Base-by-base conservation (phyloP, 2,329 filamentous ascomycete species). In the Cytospora mali region DNA sequence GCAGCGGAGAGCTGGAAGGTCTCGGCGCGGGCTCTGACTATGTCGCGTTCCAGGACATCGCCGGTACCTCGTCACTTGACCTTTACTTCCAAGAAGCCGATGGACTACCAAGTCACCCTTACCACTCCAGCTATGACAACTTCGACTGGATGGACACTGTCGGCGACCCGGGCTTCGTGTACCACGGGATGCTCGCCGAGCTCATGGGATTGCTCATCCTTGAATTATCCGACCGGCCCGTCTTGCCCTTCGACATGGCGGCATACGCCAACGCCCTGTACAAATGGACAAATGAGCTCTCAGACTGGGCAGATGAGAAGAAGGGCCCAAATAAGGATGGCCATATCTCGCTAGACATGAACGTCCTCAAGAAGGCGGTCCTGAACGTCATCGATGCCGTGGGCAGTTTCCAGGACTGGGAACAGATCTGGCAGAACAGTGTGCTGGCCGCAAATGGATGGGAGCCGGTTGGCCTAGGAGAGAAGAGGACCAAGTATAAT, bases 41-140 rank as follows among this genome's bases (percentile, higher is more conserved):
- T 70, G 90, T 93, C 3, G 87, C 93, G 2, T 99, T 98, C 75
- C 94, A 96, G 75, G 86, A 94, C 72, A 91, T 98, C 56, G 92
- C 92, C 0, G 95, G 95, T 58, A 93, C 88, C 9, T 94, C 92
- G 51, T 93, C 91, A 13, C 81, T 99, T 61, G 93, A 98, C 73
- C 85, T 99, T 67, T 84, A 86, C 29, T 98, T 99, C 71, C 75
- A 70, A 35, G 66, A 62, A 10, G 56, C 65, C 13, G 62, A 57
- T 33, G 62, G 59, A 46, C 23, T 39, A 28, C 61, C 83, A 9
- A 75, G 79, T 13, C 89, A 84, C 69, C 92, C 93, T 0, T 87
- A 88, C 57, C 88, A 93, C 75, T 93, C 90, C 64, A 95, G 90
- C 76, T 96, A 96, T 75, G 94, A 98, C 72, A 96, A 88, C 59